Evolutionary conservation across 2,329 filamentous ascomycete genomes (phyloP).

Genomic region (Ophiostoma sp.): DNA sequence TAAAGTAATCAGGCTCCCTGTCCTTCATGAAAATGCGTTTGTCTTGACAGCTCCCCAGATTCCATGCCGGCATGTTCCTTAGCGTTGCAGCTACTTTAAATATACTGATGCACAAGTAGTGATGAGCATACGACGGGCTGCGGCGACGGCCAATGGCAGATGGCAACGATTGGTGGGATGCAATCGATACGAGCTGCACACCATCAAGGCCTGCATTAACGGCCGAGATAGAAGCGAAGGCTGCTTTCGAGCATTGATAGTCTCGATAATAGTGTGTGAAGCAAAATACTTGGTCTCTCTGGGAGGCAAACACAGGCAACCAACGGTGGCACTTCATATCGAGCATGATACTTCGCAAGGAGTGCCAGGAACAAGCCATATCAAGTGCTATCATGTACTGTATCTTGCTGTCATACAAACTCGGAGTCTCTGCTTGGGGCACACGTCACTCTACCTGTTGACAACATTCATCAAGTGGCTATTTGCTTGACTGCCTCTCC

Average conservation of each 20-base stretch:
- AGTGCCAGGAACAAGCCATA: background rate
- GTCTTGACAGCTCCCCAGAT: background rate
- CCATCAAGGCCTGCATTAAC: conserved; percentile 22
- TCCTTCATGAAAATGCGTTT: no score
- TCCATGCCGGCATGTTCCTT: background rate
- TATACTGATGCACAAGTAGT: background rate
- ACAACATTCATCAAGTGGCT: no score
- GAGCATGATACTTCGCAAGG: background rate
- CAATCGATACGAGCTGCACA: conserved; percentile 6
- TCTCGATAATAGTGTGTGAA: no score
- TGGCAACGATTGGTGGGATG: background rate
- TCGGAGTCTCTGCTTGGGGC: no score
- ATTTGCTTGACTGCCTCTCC: no score
- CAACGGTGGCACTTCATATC: background rate
- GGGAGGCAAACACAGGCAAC: background rate
- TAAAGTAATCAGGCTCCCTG: no score
- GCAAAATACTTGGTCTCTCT: no score
- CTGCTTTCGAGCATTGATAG: no score
- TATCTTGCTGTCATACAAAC: no score
- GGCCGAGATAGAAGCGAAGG: conserved; percentile 26
- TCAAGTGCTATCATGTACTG: no score
- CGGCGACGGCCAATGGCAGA: background rate
- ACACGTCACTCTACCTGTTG: no score
- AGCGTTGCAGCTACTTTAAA: background rate
- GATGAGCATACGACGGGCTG: background rate